Conservation (phyloP, 345 rosid genomes). For the Acer yangbiense region DNA sequence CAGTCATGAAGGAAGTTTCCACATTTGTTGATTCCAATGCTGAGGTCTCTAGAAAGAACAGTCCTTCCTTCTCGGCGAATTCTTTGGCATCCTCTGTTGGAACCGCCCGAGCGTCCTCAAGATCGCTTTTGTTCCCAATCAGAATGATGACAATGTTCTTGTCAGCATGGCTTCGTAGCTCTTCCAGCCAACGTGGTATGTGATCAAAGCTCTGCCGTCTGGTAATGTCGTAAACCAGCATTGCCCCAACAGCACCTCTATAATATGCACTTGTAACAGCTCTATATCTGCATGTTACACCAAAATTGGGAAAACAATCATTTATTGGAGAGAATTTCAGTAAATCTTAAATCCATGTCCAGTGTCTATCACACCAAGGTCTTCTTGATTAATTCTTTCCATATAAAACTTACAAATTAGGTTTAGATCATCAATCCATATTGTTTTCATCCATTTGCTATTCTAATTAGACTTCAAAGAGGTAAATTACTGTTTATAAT, state of each 20-base stretch:
- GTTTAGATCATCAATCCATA: neutral
- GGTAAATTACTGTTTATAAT: neutral
- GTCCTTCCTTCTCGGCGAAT: slow-evolving; percentile 79
- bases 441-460: neutral
- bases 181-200: slow-evolving; percentile 86
- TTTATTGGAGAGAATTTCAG: neutral
- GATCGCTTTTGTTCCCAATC: slow-evolving; percentile 74
- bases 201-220: slow-evolving; percentile 80
- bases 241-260: slow-evolving; percentile 92
- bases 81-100: slow-evolving; percentile 73
- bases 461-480: neutral
- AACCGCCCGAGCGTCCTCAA: slow-evolving; percentile 64
- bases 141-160: slow-evolving; percentile 81
- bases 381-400: neutral
- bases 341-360: neutral
- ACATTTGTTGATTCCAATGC: slow-evolving; percentile 75
- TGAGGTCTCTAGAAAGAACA: slow-evolving; percentile 79
- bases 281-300: slow-evolving; percentile 53
- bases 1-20: slow-evolving; percentile 65
- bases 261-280: slow-evolving; percentile 89
- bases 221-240: slow-evolving; percentile 75
- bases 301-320: slow-evolving; percentile 12
- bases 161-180: slow-evolving; percentile 73
- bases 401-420: neutral
- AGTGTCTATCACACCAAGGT: neutral